Percentiles rank a stretch among this genome's conserved stretches.
phyloP scores from a whole-genome alignment of 2,329 filamentous ascomycete species.

The Aureobasidium subglaciale region DNA sequence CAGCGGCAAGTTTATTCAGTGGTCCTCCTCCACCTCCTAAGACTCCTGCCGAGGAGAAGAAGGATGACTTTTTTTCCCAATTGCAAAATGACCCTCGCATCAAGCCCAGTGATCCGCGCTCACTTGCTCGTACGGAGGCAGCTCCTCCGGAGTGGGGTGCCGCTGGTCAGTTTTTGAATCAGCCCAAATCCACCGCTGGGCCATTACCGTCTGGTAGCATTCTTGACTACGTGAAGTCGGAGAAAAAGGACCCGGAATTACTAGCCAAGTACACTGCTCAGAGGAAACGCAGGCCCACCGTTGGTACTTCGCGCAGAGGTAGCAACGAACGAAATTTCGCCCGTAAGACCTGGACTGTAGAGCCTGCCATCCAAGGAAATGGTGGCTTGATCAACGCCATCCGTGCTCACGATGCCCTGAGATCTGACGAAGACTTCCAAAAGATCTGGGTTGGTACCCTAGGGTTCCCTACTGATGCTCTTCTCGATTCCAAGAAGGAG shows the following conservation, averaged over 20 bases:
- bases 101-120: constrained; percentile 41
- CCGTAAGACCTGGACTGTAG: constrained; percentile 73
- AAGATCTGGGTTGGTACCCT: constrained; percentile 88
- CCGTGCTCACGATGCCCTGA: constrained; percentile 41
- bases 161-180: constrained; percentile 54
- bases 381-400: constrained; percentile 86
- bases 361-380: constrained; percentile 83
- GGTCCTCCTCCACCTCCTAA: constrained; percentile 35
- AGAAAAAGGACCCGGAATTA: constrained; percentile 25
- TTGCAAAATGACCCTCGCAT: constrained; percentile 37
- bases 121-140: constrained; percentile 63
- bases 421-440: constrained; percentile 62
- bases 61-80: constrained; percentile 42
- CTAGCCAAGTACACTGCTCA: constrained; percentile 20
- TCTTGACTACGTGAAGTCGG: constrained; percentile 43
- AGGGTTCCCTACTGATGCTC: constrained; percentile 85
- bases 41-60: constrained; percentile 30
- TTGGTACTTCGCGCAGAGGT: constrained; percentile 24
- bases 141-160: constrained; percentile 70
- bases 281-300: constrained; percentile 10
- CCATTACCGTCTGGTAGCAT: constrained; percentile 70
- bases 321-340: constrained; percentile 50
- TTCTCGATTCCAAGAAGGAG: constrained; percentile 67
- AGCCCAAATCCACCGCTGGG: constrained; percentile 68
- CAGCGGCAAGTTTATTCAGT: constrained; percentile 33